phyloP scores from a whole-genome alignment of 2,329 filamentous ascomycete genomes.

The Aspergillus pseudoglaucus region DNA sequence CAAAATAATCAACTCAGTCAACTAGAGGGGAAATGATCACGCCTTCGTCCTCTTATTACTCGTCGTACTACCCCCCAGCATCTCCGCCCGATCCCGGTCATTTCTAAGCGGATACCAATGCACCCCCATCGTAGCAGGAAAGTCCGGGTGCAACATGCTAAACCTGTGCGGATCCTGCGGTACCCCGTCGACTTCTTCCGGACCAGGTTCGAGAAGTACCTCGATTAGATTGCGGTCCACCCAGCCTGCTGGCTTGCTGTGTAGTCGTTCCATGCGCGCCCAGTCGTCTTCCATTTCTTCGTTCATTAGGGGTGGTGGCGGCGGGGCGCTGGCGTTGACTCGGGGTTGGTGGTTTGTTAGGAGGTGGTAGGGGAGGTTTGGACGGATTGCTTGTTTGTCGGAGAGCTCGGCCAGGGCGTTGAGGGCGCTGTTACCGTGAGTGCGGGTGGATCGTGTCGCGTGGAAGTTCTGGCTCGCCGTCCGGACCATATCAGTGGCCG shows the following conservation, averaged over 20 bases:
- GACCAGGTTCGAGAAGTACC: constrained; percentile 28
- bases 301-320: constrained; percentile 38
- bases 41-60: constrained; percentile 2
- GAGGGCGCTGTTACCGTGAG: constrained; percentile 47
- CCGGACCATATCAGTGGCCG: constrained; percentile 54
- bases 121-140: constrained; percentile 37
- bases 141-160: constrained; percentile 39
- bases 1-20: not conserved
- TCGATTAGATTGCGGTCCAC: constrained; percentile 38
- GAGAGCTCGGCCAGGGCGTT: constrained; percentile 53
- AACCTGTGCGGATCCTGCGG: constrained; percentile 29
- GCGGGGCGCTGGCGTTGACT: constrained; percentile 38
- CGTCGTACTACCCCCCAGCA: not conserved
- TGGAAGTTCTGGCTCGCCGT: constrained; percentile 52
- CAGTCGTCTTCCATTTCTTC: constrained; percentile 44
- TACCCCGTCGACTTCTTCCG: constrained; percentile 24
- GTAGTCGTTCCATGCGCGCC: constrained; percentile 35
- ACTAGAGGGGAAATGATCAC: not conserved
- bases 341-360: constrained; percentile 41
- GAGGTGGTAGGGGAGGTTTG: constrained; percentile 41
- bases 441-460: constrained; percentile 49
- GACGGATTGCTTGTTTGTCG: constrained; percentile 41
- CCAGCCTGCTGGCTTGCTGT: constrained; percentile 32
- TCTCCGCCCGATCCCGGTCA: constrained; percentile 1
- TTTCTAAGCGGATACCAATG: constrained; percentile 33